phyloP scores from a whole-genome alignment of 441 rosid species.

The Isatis lusitanica region DNA sequence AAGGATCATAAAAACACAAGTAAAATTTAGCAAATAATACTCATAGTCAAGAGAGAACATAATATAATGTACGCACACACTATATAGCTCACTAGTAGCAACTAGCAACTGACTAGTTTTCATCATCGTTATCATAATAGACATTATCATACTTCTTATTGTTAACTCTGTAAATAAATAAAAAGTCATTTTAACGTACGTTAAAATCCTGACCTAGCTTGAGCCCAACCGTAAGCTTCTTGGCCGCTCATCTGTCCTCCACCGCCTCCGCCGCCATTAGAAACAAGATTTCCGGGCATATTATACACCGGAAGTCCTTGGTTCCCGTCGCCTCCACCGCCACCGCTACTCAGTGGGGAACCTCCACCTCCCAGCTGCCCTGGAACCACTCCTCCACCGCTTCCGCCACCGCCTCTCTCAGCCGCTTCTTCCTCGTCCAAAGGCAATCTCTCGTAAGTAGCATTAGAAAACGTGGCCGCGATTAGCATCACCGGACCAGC shows the following conservation, averaged over 20 bases:
- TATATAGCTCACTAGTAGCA: conserved; percentile 34
- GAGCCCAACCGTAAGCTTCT: conserved; percentile 58
- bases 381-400: conserved; percentile 37
- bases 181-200: conserved; percentile 3
- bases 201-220: conserved; percentile 56
- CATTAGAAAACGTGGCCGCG: conserved; percentile 59
- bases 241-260: conserved; percentile 54
- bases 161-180: conserved; percentile 25
- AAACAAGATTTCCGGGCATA: conserved; percentile 57
- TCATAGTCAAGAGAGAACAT: conserved; percentile 24
- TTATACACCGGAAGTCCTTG: conserved; percentile 50
- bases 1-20: conserved; percentile 24
- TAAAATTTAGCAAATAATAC: conserved; percentile 28
- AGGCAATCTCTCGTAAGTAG: conserved; percentile 63
- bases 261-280: conserved; percentile 36
- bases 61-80: conserved; percentile 33
- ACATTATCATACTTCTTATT: conserved; percentile 34
- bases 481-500: conserved; percentile 62
- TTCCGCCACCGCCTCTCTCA: conserved; percentile 42
- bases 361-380: conserved; percentile 37
- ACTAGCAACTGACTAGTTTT: conserved; percentile 24
- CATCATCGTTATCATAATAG: conserved; percentile 21
- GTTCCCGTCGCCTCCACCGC: conserved; percentile 40
- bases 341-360: conserved; percentile 43
- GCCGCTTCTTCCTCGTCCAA: conserved; percentile 58